These are phyloP conservation scores for Diversispora epigaea DNA, from an alignment of 192 early-diverging fungal genomes.

Conservation along the genomic window DNA sequence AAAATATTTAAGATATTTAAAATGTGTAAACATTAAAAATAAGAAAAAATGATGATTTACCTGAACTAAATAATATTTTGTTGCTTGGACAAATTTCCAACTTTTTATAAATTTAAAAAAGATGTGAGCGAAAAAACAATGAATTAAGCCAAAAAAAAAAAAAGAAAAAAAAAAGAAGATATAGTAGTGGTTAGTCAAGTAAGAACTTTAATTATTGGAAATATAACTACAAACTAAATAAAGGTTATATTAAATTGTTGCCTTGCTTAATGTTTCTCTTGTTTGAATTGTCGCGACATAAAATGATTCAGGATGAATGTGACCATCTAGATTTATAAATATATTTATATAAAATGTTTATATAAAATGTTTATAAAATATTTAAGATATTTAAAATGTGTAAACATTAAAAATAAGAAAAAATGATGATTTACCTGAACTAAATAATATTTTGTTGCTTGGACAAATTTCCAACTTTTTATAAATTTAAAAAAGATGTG, in stretches of 20 bases:
- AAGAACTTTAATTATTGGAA: neutral
- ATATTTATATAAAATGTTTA: neutral
- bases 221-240: neutral
- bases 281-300: constrained; percentile 22
- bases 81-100: constrained; percentile 22
- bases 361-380: neutral
- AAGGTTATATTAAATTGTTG: neutral
- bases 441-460: constrained; percentile 29
- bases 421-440: constrained; percentile 14
- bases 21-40: too few species aligned
- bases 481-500: neutral
- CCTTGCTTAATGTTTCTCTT: constrained; percentile 21
- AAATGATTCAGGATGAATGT: constrained; percentile 15
- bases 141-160: neutral
- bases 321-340: constrained; percentile 18
- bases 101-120: neutral
- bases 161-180: neutral
- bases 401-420: too few species aligned
- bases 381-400: too few species aligned
- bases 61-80: constrained; percentile 30
- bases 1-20: neutral
- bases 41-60: neutral
- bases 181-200: neutral
- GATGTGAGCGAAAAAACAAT: neutral
- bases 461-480: constrained; percentile 19